Evolutionary conservation across 306 rosid genomes (phyloP).

Genomic region (Acacia melanoxylon): DNA sequence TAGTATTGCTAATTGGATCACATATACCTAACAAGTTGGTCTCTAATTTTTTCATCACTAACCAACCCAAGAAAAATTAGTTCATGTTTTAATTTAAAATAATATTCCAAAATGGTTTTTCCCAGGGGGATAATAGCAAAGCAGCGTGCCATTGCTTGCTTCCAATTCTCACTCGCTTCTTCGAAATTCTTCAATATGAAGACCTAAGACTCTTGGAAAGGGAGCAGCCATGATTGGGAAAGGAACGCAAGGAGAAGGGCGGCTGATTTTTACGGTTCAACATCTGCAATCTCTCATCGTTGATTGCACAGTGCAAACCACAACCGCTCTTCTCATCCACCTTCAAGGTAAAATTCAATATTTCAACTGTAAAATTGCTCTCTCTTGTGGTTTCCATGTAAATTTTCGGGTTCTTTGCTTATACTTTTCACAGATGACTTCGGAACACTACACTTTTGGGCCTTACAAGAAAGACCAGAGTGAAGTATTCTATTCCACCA

Average conservation of each 20-base stretch:
- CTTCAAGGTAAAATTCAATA: constrained; percentile 38
- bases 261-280: too few species aligned
- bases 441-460: constrained; percentile 44
- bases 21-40: too few species aligned
- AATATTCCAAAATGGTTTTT: neutral
- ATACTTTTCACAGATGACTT: constrained; percentile 37
- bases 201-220: too few species aligned
- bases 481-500: constrained; percentile 75
- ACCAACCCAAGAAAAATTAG: too few species aligned
- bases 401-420: neutral
- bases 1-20: too few species aligned
- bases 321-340: constrained; percentile 31
- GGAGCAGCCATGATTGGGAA: too few species aligned
- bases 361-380: neutral
- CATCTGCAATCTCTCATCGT: too few species aligned
- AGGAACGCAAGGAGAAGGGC: too few species aligned
- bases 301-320: constrained; percentile 1
- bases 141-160: too few species aligned
- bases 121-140: too few species aligned
- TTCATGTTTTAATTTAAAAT: too few species aligned
- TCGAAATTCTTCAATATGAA: constrained; percentile 18
- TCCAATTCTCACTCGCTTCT: constrained; percentile 26
- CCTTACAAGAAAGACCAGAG: constrained; percentile 57
- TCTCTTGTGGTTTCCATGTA: neutral
- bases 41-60: too few species aligned